Conservation (phyloP, 2,329 filamentous ascomycete species). For the Calonectria hawksworthii region DNA sequence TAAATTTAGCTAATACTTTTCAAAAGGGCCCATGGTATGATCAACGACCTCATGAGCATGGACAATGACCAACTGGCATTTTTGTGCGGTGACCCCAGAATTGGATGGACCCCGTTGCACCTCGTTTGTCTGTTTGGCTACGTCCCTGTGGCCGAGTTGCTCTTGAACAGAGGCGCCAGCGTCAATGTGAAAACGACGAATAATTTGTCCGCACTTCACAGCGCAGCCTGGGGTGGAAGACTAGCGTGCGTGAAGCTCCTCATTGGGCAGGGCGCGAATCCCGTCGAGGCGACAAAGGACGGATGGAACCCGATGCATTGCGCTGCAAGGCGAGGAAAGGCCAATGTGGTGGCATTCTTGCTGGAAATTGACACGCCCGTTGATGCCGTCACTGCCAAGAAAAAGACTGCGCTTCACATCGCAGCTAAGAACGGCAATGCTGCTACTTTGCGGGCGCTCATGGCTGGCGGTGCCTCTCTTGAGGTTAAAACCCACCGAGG, state of each 20-base stretch:
- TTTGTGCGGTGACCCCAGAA: neutral
- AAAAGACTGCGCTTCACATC: neutral
- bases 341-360: neutral
- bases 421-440: neutral
- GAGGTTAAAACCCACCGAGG: neutral
- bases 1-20: neutral
- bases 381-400: neutral
- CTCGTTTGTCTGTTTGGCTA: neutral
- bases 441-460: neutral
- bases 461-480: neutral
- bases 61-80: neutral
- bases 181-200: neutral
- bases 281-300: neutral
- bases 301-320: slow-evolving; percentile 1
- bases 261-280: neutral
- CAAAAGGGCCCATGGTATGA: neutral
- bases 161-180: neutral
- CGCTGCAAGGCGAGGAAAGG: neutral
- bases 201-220: neutral
- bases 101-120: neutral
- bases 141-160: neutral
- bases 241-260: neutral
- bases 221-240: neutral
- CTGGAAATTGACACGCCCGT: neutral
- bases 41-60: neutral